These are phyloP conservation scores for Talaromyces islandicus DNA, from an alignment of 2,329 filamentous ascomycete species.

Conservation along the genomic window DNA sequence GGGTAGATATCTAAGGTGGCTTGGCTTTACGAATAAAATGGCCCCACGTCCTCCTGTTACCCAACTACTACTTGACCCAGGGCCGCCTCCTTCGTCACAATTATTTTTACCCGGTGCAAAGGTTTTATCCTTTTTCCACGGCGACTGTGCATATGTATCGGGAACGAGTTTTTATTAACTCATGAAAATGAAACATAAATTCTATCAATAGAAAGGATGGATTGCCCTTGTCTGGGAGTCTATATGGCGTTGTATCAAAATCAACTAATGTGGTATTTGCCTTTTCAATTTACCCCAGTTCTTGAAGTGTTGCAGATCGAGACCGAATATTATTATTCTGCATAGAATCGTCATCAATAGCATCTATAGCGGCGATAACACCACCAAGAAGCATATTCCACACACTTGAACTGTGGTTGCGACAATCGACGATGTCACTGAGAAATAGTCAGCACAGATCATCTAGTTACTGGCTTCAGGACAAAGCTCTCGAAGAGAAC, in stretches of 20 bases:
- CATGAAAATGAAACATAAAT: not conserved
- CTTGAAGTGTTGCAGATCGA: not conserved
- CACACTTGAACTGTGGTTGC: not conserved
- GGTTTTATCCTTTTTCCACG: not conserved
- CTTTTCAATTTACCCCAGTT: not conserved
- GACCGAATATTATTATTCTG: not conserved
- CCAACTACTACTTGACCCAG: not conserved
- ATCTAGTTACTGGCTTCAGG: not conserved
- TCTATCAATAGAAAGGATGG: not conserved
- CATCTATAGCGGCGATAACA: not conserved
- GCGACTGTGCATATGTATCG: not conserved
- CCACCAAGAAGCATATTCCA: constrained; percentile 5
- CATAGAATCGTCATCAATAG: not conserved
- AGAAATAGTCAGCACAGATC: not conserved
- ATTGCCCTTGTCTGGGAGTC: not conserved
- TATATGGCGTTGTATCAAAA: not conserved
- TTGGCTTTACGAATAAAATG: not conserved
- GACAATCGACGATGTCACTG: constrained; percentile 2
- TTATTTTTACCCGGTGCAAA: not conserved
- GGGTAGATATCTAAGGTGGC: not conserved
- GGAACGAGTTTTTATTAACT: not conserved
- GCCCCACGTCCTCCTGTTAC: not conserved
- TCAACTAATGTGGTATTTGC: not conserved
- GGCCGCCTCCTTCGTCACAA: not conserved
- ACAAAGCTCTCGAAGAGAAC: not conserved